Base-by-base conservation (phyloP, 805 yeast genomes). In the Teunomyces cretensis region DNA sequence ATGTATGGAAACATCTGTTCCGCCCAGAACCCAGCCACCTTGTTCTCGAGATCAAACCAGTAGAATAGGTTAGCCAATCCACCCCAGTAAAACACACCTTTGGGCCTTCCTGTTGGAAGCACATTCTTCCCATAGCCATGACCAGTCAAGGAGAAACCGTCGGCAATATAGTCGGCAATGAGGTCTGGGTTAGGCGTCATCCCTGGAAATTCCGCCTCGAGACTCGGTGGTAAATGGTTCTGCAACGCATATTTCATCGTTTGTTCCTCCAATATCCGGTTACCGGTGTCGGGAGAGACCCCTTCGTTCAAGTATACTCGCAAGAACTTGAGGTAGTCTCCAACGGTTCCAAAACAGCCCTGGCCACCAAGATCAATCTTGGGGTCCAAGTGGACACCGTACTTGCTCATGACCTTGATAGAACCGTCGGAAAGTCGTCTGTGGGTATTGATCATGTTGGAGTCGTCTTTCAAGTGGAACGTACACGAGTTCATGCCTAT, bases 331-430 rank as follows among this genome's bases (percentile, higher is more conserved):
- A 72, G 56, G 44, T 63, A 72, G 51, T 71, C 76, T 2, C 54
- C 60, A 1, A 65, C 66, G 2, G 64, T 62, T 1, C 72, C 70
- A 43, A 61, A 66, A 41, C 68, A 59, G 2, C 76, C 76, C 43
- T 65, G 73, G n/a, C 76, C 76, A 6, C 76, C 76, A 68, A 70
- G 64, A 47, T 71, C 75, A 7, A 68, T 41, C 19, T 39, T 43
- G 30, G 66, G 61, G n/a, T 48, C 47, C 35, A 30, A 17, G 12
- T 9, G 15, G 12, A 33, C 12, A 13, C 28, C 30, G 5, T 31
- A 24, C 17, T 22, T 39, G n/a, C 11, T 16, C 9, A 28, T 12
- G 15, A 40, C 17, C 22, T 15, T 30, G 8, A 38, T n/a, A 0
- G 28, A 13, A n/a, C 15, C 36, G 16, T 35, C 35, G 5, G 31